phyloP scores from a whole-genome alignment of 1,284 basidiomycete genomes.

The Schizophyllum commune region DNA sequence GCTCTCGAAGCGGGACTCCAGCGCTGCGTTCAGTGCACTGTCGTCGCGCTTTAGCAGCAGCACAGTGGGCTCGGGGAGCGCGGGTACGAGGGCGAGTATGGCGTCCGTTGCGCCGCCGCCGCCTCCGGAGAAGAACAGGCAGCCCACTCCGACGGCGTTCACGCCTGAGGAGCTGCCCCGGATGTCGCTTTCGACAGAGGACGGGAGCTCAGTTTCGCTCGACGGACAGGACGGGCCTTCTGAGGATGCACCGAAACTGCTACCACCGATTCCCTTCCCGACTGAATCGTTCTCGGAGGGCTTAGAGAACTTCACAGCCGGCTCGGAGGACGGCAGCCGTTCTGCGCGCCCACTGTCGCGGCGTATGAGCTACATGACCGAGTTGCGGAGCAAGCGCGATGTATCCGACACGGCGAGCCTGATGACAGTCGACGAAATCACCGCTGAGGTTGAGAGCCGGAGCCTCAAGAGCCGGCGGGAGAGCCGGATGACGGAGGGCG shows the following conservation, averaged over 20 bases:
- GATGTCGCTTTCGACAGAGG: slow-evolving; percentile 69
- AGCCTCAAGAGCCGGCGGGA: slow-evolving; percentile 33
- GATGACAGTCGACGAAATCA: slow-evolving; percentile 96
- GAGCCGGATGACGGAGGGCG: slow-evolving; percentile 27
- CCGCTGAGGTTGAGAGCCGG: slow-evolving; percentile 90
- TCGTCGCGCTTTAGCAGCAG: slow-evolving; percentile 62
- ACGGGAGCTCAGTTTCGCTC: slow-evolving; percentile 53
- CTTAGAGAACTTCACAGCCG: slow-evolving; percentile 47
- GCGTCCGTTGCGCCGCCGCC: slow-evolving; percentile 37
- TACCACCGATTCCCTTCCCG: slow-evolving; percentile 78
- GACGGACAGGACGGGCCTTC: slow-evolving; percentile 32
- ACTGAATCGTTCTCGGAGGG: slow-evolving; percentile 75
- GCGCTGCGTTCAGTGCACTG: slow-evolving; percentile 29
- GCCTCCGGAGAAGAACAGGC: slow-evolving; percentile 8
- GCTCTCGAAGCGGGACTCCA: slow-evolving; percentile 38
- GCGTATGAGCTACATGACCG: slow-evolving; percentile 72
- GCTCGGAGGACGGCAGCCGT: slow-evolving; percentile 19
- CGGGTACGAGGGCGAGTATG: slow-evolving; percentile 35
- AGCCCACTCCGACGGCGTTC: slow-evolving; percentile 24
- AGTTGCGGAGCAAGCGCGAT: slow-evolving; percentile 73
- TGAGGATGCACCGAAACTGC: slow-evolving; percentile 43
- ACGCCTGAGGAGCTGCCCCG: slow-evolving; percentile 43
- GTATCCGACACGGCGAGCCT: slow-evolving; percentile 85
- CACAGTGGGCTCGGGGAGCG: slow-evolving; percentile 42
- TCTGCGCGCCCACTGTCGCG: slow-evolving; percentile 51